Conservation (phyloP, 768 basidiomycete species). For the Lanmaoa pseudosensibilis region DNA sequence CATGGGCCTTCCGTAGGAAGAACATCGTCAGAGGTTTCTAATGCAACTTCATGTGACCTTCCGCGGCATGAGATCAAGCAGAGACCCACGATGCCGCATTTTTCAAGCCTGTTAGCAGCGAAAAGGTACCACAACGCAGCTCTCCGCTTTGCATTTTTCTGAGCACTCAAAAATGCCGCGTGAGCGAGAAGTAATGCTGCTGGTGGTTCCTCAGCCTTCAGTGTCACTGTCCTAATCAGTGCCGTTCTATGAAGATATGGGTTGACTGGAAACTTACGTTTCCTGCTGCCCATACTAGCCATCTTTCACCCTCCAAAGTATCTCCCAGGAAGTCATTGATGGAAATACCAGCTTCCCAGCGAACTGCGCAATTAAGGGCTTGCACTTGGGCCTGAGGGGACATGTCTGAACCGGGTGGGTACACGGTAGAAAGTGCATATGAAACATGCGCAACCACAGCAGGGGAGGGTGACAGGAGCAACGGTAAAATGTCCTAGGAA, state of each 20-base stretch:
- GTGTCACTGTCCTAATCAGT: slow-evolving; percentile 29
- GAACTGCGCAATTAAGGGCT: slow-evolving; percentile 65
- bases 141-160: slow-evolving; percentile 55
- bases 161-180: slow-evolving; percentile 68
- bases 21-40: slow-evolving; percentile 87
- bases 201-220: slow-evolving; percentile 80
- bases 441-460: slow-evolving; percentile 59
- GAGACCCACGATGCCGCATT: slow-evolving; percentile 74
- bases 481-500: slow-evolving; percentile 75
- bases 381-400: slow-evolving; percentile 67
- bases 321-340: slow-evolving; percentile 56
- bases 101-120: slow-evolving; percentile 77
- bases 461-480: slow-evolving; percentile 68
- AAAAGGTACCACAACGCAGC: slow-evolving; percentile 79
- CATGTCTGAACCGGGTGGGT: slow-evolving; percentile 45
- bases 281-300: slow-evolving; percentile 85
- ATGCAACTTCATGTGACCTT: slow-evolving; percentile 2
- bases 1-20: slow-evolving; percentile 71
- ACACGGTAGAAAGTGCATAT: slow-evolving; percentile 54
- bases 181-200: slow-evolving; percentile 79
- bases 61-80: slow-evolving; percentile 4
- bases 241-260: slow-evolving; percentile 4
- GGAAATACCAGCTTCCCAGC: slow-evolving; percentile 73
- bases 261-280: slow-evolving; percentile 52
- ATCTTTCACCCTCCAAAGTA: slow-evolving; percentile 72